Evolutionary conservation across 2,329 filamentous ascomycete species (phyloP), one percentile per base, ranked within the genome.

Genomic region (Penicillium crustosum): DNA sequence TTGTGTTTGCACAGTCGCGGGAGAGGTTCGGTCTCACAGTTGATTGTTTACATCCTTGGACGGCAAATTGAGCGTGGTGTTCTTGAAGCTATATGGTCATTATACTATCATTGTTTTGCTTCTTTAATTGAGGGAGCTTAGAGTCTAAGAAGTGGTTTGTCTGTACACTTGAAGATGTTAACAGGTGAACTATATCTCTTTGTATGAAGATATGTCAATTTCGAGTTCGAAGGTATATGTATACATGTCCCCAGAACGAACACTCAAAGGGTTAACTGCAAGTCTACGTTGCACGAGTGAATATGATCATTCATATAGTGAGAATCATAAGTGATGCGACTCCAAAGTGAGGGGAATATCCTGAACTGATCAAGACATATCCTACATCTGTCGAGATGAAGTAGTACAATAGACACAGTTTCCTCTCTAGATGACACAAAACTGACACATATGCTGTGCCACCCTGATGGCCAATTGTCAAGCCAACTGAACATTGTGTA

Each of bases 391-490:
- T n/a, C 17, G 9, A 23, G 15, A 33, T 21, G 8, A 33, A 57
- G 49, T 57, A 23, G 25, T 13, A 48, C 55, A 57, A 10, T 21
- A 17, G 12, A 47, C 8, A 53, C 19, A 6, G 21, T 5, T 35
- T 15, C 25, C 21, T 43, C 41, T 41, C n/a, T 27, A 2, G 12
- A 41, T 57, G 19, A 27, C 42, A 36, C 49, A 42, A 19, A 21
- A 8, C 36, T n/a, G 29, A 53, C 21, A 57, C 49, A 42, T 53
- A 38, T 57, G 48, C 4, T 23, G 49, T 53, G 35, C 17, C 23
- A 6, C 35, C 17, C 7, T 13, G 12, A 23, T 43, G 31, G n/a
- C 31, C 7, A 44, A 17, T 42, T 15, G 9, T 25, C 39, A 44
- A 35, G 19, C 19, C 39, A 49, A 33, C 33, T 12, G 15, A n/a